Evolutionary conservation across 2,329 filamentous ascomycete species (phyloP), one percentile per base, ranked within the genome.

Genomic region (Aspergillus transmontanensis): DNA sequence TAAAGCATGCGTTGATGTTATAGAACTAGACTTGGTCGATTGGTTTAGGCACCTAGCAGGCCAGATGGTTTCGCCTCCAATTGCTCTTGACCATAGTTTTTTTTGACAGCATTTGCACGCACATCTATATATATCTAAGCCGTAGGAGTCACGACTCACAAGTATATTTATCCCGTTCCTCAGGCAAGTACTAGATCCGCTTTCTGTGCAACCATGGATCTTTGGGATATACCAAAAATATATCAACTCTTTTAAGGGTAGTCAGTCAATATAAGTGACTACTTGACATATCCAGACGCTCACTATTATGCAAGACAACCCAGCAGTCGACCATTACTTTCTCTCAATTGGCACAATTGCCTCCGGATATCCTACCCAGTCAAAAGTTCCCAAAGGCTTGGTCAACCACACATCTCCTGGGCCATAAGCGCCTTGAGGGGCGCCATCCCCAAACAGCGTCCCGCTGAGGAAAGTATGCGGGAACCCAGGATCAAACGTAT

Each of bases 401-500:
- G 45, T 48, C 45, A 48, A 48, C 45, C 45, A 48, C 23, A 28
- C 10, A 28, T 28, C 45, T 4, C 21, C 45, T 16, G 45, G 45
- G 14, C 23, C 23, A 48, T 48, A 48, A 16, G 11, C 45, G 5
- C 45, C 45, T 48, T 26, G 12, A 19, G 45, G 23, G 23, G 23
- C 9, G 23, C 23, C 14, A 48, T 23, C 23, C 21, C n/a, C 12
- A 9, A 48, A 28, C 11, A 48, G 14, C n/a, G 45, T 48, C 5
- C 48, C 48, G 26, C 48, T 51, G 26, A 62, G 36, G 43, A 65
- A 63, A n/a, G 28, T 63, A 28, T 63, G 57, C 0, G 86, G 86
- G 74, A 87, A 89, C 0, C 87, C 86, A 12, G 81, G 39, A 12
- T 88, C 82, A 62, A 89, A 89, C 1, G 78, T 70, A 30, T 76